A percentile compares a stretch with the other conserved stretches of the same genome.
Evolutionary conservation across 805 yeast species (phyloP).

Genomic region (Spathaspora sp.): DNA sequence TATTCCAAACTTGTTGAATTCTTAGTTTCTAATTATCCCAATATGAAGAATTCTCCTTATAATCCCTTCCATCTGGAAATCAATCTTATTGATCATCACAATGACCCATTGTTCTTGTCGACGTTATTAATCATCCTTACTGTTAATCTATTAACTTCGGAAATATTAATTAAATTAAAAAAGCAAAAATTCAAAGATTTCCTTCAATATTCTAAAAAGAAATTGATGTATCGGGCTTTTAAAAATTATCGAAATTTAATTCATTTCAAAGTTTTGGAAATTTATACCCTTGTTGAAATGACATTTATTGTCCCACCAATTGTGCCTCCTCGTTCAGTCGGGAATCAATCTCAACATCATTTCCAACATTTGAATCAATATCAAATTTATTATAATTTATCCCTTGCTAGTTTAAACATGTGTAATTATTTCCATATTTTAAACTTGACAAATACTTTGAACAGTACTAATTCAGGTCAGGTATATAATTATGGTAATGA

Average conservation of each 20-base stretch:
- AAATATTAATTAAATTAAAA: conserved; percentile 26
- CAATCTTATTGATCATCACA: conserved; percentile 17
- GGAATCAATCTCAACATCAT: background rate
- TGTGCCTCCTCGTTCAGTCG: conserved; percentile 4
- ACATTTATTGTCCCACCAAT: conserved; percentile 12
- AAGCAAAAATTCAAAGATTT: conserved; percentile 20
- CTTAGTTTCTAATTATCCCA: conserved; percentile 13
- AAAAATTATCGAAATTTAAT: conserved; percentile 22
- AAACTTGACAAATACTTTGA: conserved; percentile 23
- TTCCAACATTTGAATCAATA: conserved; percentile 14
- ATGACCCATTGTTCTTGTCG: conserved; percentile 26
- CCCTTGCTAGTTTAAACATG: conserved; percentile 24
- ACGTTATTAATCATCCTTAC: conserved; percentile 23
- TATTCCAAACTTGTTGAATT: conserved; percentile 20
- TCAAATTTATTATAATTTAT: conserved; percentile 28
- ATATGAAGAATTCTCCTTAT: conserved; percentile 3
- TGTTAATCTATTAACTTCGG: conserved; percentile 23
- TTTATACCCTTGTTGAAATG: conserved; percentile 17
- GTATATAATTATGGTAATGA: conserved; percentile 11
- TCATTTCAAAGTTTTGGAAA: conserved; percentile 26
- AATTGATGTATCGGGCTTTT: conserved; percentile 14
- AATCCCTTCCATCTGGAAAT: conserved; percentile 10
- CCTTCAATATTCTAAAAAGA: conserved; percentile 12
- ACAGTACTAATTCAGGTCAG: conserved; percentile 5
- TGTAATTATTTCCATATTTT: conserved; percentile 28